phyloP scores from a whole-genome alignment of 116 monocot species.

The Zostera marina region DNA sequence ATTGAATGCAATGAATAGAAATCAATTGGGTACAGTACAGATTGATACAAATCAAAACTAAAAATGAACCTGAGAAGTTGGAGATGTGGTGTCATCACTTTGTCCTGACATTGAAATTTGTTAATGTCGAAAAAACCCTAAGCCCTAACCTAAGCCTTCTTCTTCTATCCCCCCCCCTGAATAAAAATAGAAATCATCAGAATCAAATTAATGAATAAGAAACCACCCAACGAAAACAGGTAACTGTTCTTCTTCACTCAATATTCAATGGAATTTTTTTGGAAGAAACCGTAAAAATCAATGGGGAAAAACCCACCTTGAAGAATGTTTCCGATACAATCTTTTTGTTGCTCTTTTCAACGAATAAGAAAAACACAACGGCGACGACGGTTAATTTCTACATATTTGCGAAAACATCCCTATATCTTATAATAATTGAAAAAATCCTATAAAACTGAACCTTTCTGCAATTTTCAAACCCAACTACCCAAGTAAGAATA shows the following conservation, averaged over 20 bases:
- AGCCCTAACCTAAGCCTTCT: not conserved
- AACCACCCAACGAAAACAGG: not conserved
- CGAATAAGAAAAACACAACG: not conserved
- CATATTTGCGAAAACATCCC: not conserved
- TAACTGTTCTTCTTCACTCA: not conserved
- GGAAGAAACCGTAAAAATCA: not conserved
- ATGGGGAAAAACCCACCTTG: not conserved
- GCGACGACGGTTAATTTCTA: not conserved
- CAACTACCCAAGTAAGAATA: no score
- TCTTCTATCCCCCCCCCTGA: not conserved
- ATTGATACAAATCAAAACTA: not conserved
- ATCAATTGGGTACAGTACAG: not conserved
- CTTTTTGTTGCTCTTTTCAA: not conserved
- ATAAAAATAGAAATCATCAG: not conserved
- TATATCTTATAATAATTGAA: no score
- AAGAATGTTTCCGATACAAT: not conserved
- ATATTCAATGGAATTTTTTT: no score
- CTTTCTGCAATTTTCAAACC: no score
- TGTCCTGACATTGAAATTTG: conserved; percentile 9
- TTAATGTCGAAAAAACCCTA: not conserved
- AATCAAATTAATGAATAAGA: not conserved
- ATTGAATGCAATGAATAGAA: not conserved
- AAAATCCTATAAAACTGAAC: no score
- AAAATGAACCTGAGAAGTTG: conserved; percentile 9
- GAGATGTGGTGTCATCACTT: conserved; percentile 9